Evolutionary conservation across 257 asterid genomes (phyloP), one percentile per base, ranked within the genome.

Genomic region (Primulina huaijiensis): DNA sequence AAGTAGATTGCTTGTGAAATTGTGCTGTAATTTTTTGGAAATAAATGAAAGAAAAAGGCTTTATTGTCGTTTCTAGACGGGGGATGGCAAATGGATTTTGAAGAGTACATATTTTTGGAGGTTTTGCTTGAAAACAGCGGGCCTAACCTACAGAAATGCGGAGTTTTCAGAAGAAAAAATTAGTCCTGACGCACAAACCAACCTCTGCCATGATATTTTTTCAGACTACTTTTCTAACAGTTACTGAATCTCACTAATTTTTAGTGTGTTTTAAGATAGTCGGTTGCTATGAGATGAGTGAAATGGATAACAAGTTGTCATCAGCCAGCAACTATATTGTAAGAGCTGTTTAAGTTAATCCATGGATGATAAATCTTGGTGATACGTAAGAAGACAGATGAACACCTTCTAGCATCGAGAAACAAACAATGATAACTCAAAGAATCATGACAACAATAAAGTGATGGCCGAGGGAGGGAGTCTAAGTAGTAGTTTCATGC

Each of bases 221-320:
- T 50, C 7, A 17, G 57, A 50, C 57, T 46, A 5, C 16, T 46
- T 21, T 52, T 53, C 43, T 59, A 40, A 17, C 55, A 35, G 37
- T 71, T 10, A 23, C 20, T 11, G 35, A 5, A 65, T 30, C 8
- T 43, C 10, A 46, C 55, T 38, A 50, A 16, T 50, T 16, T 50
- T 16, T 17, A 6, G 8, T 17, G 43, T n/a, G 50, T 46, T 69
- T 56, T 29, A 17, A 4, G 34, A 60, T 31, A 14, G n/a, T 34
- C 20, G 33, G 37, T 50, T 60, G 66, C 46, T 46, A 57, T 10
- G 57, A 21, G 67, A 63, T 68, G 69, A 34, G 62, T 50, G 62
- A 37, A 34, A 20, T 33, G 46, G 61, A 50, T 77, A 62, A 34
- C 55, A 17, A 33, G 56, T 50, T 77, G 58, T 65, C 6, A 33